phyloP scores from a whole-genome alignment of 2,329 filamentous ascomycete species.

The Cylindrodendrum hubeiense region DNA sequence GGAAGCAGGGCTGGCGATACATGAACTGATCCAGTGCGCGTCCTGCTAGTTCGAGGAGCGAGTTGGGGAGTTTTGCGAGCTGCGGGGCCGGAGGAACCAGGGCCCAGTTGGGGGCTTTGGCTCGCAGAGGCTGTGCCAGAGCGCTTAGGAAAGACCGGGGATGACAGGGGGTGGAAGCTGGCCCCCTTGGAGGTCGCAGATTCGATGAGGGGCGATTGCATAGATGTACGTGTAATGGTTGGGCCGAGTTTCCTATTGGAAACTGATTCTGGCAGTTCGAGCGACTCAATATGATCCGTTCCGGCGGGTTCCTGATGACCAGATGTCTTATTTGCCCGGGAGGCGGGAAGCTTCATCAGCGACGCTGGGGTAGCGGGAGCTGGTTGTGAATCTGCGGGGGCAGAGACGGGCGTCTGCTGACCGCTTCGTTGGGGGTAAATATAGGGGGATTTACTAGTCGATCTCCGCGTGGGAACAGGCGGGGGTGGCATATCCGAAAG shows the following conservation, averaged over 20 bases:
- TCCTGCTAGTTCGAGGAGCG: constrained; percentile 72
- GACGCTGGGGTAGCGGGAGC: constrained; percentile 79
- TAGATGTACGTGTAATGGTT: constrained; percentile 58
- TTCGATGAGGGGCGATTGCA: constrained; percentile 53
- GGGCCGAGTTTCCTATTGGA: constrained; percentile 46
- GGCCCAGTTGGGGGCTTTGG: constrained; percentile 73
- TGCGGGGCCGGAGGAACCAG: constrained; percentile 62
- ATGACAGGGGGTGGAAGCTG: constrained; percentile 61
- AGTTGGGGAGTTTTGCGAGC: constrained; percentile 67
- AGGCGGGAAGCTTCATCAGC: constrained; percentile 80
- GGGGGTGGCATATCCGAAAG: constrained; percentile 76
- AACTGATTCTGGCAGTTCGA: constrained; percentile 80
- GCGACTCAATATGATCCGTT: constrained; percentile 67
- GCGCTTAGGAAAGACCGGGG: constrained; percentile 59
- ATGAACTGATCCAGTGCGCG: constrained; percentile 79
- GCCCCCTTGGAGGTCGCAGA: constrained; percentile 62
- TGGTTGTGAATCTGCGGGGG: constrained; percentile 48
- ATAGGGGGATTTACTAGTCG: constrained; percentile 76
- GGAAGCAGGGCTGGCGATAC: constrained; percentile 89
- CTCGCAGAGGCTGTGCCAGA: constrained; percentile 64
- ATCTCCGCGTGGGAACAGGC: constrained; percentile 74
- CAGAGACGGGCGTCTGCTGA: constrained; percentile 40
- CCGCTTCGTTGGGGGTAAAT: constrained; percentile 66
- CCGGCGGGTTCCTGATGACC: constrained; percentile 56
- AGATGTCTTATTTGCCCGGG: constrained; percentile 62